phyloP scores from a whole-genome alignment of 306 rosid species.

The Acacia melanoxylon region DNA sequence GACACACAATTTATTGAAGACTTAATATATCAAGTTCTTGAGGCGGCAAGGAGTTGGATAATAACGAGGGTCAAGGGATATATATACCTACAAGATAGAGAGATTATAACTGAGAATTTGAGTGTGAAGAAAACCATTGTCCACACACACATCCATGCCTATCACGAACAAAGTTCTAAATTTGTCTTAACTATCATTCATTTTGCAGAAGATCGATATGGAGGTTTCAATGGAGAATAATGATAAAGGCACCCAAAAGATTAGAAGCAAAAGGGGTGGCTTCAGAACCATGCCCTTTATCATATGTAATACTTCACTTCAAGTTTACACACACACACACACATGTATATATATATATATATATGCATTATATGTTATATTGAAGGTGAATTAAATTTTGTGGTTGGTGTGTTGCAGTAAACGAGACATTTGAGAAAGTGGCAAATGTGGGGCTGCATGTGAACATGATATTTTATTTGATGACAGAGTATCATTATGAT shows the following conservation, averaged over 20 bases:
- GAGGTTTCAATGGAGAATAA: slow-evolving; percentile 42
- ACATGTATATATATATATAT: too few species aligned
- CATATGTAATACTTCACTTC: slow-evolving; percentile 46
- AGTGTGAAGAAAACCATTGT: background rate
- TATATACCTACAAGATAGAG: background rate
- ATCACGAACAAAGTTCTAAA: background rate
- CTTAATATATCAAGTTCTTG: background rate
- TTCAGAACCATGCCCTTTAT: slow-evolving; percentile 75
- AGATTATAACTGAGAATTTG: background rate
- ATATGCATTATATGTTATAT: background rate
- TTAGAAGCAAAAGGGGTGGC: slow-evolving; percentile 65
- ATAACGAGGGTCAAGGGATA: slow-evolving; percentile 21
- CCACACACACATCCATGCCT: background rate
- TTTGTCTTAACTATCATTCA: background rate
- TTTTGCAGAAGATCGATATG: slow-evolving; percentile 31
- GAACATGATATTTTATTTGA: slow-evolving; percentile 68
- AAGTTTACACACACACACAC: background rate
- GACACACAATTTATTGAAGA: too few species aligned
- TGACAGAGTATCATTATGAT: slow-evolving; percentile 47
- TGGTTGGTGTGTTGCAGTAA: slow-evolving; percentile 47
- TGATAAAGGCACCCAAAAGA: slow-evolving; percentile 31
- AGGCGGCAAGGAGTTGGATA: slow-evolving; percentile 19
- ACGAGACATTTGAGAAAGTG: slow-evolving; percentile 78
- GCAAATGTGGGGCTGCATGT: slow-evolving; percentile 67
- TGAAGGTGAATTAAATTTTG: background rate